Base-by-base conservation (phyloP, 805 yeast genomes). In the Kurtzmaniella cleridarum region DNA sequence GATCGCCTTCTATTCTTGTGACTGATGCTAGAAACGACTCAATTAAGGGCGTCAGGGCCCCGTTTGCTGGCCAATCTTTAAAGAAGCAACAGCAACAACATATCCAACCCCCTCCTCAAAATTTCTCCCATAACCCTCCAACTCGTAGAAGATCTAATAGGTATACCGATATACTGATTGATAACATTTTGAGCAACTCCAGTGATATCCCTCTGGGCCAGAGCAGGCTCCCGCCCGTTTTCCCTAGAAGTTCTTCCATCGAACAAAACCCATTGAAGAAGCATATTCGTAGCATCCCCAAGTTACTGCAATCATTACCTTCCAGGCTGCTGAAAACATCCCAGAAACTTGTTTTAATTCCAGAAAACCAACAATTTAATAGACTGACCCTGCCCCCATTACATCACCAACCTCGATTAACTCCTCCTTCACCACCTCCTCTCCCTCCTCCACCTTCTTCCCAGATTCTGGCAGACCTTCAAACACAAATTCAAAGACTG, bases 1-100 rank as follows among this genome's bases (percentile, higher is more conserved):
- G 97, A 50, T 86, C 96, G 24, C 97, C 98, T 9, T 86, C 96
- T 1, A 90, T 90, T 53, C 71, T 90, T 41, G 98, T 90, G 29
- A 91, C 98, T 0, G 98, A 90, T 62, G 78, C 86, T 2, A 70
- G 98, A 43, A 73, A 78, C 39, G 66, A 66, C 42, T 68, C 61
- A 39, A 60, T 66, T 16, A 69, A 70, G 45, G 72, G 75, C 18
- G 64, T 71, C n/a, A 57, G 81, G 36, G 93, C 91, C 0, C 95
- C 93, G 1, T 86, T 80, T 71, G 93, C 93, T 1, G 90, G 91
- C 27, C 79, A 74, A 39, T 64, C 63, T 46, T 70, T 50, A 46
- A 58, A 55, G 41, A 64, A 64, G 36, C 70, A 63, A 38, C 69
- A 63, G 39, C 66, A 53, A 31, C 61, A 49, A 29, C 48, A 46